phyloP scores from a whole-genome alignment of 2,329 filamentous ascomycete genomes.

The Fusarium sp. region DNA sequence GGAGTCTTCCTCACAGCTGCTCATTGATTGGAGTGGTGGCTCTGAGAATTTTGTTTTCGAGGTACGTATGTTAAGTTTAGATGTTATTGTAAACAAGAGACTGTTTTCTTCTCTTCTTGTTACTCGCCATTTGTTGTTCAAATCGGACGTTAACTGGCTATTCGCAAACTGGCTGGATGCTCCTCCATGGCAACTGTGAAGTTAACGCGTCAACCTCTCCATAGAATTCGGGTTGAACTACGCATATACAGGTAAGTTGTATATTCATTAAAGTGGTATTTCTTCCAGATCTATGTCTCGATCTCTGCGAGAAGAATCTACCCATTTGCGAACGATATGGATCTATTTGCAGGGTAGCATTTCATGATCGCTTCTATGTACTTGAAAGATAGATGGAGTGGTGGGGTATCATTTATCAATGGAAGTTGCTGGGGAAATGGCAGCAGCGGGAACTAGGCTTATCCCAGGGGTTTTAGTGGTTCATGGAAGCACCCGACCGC shows the following conservation, averaged over 20 bases:
- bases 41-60: not conserved
- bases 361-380: not conserved
- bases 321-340: not conserved
- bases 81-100: not conserved
- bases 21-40: not conserved
- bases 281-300: too few relatives aligned
- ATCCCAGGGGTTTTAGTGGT: conserved; percentile 21
- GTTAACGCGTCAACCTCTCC: too few relatives aligned
- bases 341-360: not conserved
- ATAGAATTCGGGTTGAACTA: too few relatives aligned
- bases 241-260: too few relatives aligned
- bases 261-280: not conserved
- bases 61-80: not conserved
- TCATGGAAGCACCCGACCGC: conserved; percentile 17
- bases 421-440: conserved; percentile 42
- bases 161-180: too few relatives aligned
- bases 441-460: conserved; percentile 27
- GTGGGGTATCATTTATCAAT: conserved; percentile 20
- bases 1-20: not conserved
- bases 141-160: too few relatives aligned
- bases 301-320: not conserved
- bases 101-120: not conserved
- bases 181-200: too few relatives aligned
- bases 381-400: too few relatives aligned
- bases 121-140: not conserved